Evolutionary conservation across 2,329 filamentous ascomycete species (phyloP).

Genomic region (Metarhizium brunneum): DNA sequence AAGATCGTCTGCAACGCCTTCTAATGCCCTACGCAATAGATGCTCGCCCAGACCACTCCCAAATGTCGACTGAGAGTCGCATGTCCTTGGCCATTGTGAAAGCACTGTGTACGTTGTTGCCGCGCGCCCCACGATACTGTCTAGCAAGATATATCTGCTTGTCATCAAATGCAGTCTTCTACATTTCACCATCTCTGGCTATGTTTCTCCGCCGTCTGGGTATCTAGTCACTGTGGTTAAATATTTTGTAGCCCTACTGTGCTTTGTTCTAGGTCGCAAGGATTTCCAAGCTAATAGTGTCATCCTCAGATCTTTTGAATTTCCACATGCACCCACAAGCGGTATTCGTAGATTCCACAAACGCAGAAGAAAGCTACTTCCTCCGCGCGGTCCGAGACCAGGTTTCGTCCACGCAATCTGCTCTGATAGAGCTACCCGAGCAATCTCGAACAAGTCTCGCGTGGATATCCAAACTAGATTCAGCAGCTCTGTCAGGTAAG

Average conservation of each 20-base stretch:
- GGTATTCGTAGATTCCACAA: conserved; percentile 60
- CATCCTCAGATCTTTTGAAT: conserved; percentile 50
- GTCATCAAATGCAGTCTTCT: background rate
- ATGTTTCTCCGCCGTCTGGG: background rate
- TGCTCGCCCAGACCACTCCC: conserved; percentile 66
- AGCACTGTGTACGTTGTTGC: conserved; percentile 45
- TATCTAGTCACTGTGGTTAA: background rate
- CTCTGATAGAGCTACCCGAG: conserved; percentile 67
- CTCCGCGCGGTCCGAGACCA: conserved; percentile 48
- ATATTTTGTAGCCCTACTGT: background rate
- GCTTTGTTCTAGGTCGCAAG: background rate
- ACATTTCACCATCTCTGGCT: background rate
- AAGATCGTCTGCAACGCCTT: background rate
- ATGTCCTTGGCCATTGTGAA: conserved; percentile 55
- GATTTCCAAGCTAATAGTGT: background rate
- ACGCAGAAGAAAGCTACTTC: conserved; percentile 61
- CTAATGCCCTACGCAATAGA: conserved; percentile 36
- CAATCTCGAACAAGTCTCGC: conserved; percentile 52
- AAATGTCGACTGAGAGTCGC: conserved; percentile 59
- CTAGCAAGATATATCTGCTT: background rate
- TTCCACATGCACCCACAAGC: conserved; percentile 69
- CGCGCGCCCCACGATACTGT: background rate
- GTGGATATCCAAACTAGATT: conserved; percentile 75
- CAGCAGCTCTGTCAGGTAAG: conserved; percentile 56
- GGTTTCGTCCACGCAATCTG: conserved; percentile 38